Percentiles rank a stretch among this genome's conserved stretches.
Conservation (phyloP, 192 early-diverging fungal species). For the Podila minutissima region DNA sequence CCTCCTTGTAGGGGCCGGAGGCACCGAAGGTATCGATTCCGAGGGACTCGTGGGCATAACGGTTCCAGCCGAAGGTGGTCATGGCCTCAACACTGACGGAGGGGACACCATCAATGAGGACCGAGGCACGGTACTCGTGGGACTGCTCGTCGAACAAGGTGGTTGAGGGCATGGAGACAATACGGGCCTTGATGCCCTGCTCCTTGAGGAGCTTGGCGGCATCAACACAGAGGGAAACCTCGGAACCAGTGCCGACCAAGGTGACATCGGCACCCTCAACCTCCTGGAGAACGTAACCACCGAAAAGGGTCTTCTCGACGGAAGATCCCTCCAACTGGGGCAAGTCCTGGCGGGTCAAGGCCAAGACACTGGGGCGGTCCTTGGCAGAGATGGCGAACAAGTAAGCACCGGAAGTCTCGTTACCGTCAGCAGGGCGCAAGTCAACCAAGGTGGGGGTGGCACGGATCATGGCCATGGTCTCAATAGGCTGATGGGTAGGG, state of each 20-base stretch:
- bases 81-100: slow-evolving; percentile 91
- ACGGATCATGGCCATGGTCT: slow-evolving; percentile 91
- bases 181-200: slow-evolving; percentile 71
- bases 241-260: slow-evolving; percentile 93
- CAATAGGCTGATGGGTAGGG: slow-evolving; percentile 98
- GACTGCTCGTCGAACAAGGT: slow-evolving; percentile 92
- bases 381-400: slow-evolving; percentile 80
- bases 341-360: slow-evolving; percentile 94
- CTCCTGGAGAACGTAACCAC: slow-evolving; percentile 87
- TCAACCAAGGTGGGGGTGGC: slow-evolving; percentile 91
- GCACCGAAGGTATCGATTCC: slow-evolving; percentile 94
- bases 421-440: slow-evolving; percentile 95
- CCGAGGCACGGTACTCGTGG: slow-evolving; percentile 79
- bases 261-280: slow-evolving; percentile 70
- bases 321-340: slow-evolving; percentile 91
- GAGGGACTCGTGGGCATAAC: slow-evolving; percentile 87
- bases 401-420: slow-evolving; percentile 94
- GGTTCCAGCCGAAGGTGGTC: slow-evolving; percentile 90
- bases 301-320: slow-evolving; percentile 82
- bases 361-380: slow-evolving; percentile 85
- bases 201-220: slow-evolving; percentile 82
- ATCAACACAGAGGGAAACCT: slow-evolving; percentile 90
- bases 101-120: slow-evolving; percentile 85
- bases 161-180: slow-evolving; percentile 96
- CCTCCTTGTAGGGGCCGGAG: slow-evolving; percentile 82